Evolutionary conservation across 2,329 filamentous ascomycete species (phyloP).

Genomic region (Colletotrichum navitas): DNA sequence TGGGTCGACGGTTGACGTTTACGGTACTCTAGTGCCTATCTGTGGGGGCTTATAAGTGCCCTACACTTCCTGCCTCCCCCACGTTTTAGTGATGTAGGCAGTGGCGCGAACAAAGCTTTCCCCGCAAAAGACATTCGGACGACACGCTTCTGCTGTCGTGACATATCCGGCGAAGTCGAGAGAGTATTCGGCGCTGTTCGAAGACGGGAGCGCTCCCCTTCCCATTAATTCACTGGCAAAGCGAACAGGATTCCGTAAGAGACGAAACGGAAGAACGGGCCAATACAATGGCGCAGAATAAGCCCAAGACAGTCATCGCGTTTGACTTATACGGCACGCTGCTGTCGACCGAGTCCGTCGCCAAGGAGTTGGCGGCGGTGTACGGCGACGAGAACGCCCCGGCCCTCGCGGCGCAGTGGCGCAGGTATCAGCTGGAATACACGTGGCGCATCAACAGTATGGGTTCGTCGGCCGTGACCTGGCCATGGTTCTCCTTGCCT

Average conservation of each 20-base stretch:
- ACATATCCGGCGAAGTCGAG: slow-evolving; percentile 5
- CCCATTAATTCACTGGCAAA: neutral
- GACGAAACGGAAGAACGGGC: neutral
- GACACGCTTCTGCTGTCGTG: neutral
- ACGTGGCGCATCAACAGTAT: slow-evolving; percentile 83
- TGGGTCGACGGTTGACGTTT: slow-evolving; percentile 15
- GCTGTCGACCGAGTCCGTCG: slow-evolving; percentile 78
- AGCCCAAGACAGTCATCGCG: slow-evolving; percentile 65
- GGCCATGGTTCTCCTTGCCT: no score
- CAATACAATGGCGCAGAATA: slow-evolving; percentile 4
- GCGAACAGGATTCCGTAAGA: neutral
- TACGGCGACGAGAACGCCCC: slow-evolving; percentile 70
- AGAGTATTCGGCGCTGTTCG: neutral
- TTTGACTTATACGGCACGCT: slow-evolving; percentile 84
- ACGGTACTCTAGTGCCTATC: neutral
- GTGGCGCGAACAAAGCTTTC: neutral
- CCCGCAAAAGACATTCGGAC: slow-evolving; percentile 15
- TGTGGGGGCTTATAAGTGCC: slow-evolving; percentile 21
- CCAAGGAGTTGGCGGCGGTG: slow-evolving; percentile 66
- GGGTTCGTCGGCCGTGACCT: slow-evolving; percentile 62
- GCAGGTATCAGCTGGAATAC: slow-evolving; percentile 81
- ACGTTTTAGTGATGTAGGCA: slow-evolving; percentile 14
- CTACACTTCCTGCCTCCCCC: slow-evolving; percentile 20
- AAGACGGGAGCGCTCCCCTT: neutral
- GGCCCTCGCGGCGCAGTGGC: slow-evolving; percentile 71